These are phyloP conservation scores for Pleurotus platypus DNA, from an alignment of 768 basidiomycete species.

Conservation along the genomic window DNA sequence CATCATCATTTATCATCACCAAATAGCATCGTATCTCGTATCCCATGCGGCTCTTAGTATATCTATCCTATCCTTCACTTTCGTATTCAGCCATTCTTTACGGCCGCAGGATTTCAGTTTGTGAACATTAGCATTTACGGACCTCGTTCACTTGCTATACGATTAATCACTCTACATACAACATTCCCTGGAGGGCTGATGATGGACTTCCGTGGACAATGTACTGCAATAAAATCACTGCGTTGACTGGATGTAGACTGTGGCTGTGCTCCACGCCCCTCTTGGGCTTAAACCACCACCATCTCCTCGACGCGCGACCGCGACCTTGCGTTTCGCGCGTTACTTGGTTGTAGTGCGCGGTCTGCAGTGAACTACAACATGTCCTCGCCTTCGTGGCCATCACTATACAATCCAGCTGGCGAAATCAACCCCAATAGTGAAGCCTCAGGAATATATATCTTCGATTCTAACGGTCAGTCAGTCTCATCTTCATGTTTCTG, in stretches of 20 bases:
- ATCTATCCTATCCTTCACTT: background rate
- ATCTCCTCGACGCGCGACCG: background rate
- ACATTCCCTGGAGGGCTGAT: conserved; percentile 1
- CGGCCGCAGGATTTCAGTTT: background rate
- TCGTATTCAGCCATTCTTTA: background rate
- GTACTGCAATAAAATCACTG: too few species aligned
- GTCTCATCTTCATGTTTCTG: background rate
- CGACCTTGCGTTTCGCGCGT: background rate
- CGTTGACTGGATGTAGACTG: background rate
- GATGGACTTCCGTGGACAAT: conserved; percentile 4
- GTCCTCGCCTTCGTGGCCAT: conserved; percentile 37
- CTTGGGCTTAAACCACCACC: background rate
- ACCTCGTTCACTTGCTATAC: background rate
- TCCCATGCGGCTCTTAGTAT: background rate
- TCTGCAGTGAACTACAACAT: background rate
- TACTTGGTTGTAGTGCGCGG: background rate
- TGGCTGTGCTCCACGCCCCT: background rate
- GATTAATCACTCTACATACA: background rate
- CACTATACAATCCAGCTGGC: conserved; percentile 46
- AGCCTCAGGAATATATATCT: conserved; percentile 40
- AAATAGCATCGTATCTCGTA: background rate
- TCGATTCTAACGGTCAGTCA: conserved; percentile 31
- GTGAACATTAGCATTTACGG: conserved; percentile 4
- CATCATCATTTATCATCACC: conserved; percentile 1
- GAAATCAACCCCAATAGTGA: conserved; percentile 41